Evolutionary conservation across 1,284 basidiomycete genomes (phyloP), one percentile per base, ranked within the genome.

Genomic region (Meripilus lineatus): DNA sequence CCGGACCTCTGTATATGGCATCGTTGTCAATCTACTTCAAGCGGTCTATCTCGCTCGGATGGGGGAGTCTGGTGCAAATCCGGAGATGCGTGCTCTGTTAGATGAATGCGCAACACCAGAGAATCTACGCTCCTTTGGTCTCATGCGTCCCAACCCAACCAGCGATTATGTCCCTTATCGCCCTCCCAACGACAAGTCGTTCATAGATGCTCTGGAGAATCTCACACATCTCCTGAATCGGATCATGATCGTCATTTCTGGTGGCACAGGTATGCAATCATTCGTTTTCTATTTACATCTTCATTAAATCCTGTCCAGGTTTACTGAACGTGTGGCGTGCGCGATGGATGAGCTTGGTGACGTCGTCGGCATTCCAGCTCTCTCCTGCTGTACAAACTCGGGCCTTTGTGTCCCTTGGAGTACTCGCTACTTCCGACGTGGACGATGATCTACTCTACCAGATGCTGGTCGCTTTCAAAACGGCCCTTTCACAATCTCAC

Each of bases 331-430:
- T 89, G 13, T 97, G 94, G 93, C 79, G 89, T 46, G 90, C 93
- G 21, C 75, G 93, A 32, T 93, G 93, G 89, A 92, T 93, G 81
- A 85, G 91, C 44, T 66, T 97, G 43, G 81, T 93, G n/a, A 89
- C 90, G 0, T 84, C 91, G 2, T 92, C 87, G 0, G 92, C 93
- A 17, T 96, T 97, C 72, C 93, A 96, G 62, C 79, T 90, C 46
- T 93, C 91, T 11, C 89, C 92, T 0, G 84, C 89, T 15, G 81
- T 94, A 21, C 93, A 96, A 62, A 84, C 89, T 35, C 83, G 92
- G 15, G 89, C 92, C 0, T 95, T 96, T 61, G 80, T 90, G 23
- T 81, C 89, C 2, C 77, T 97, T 11, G 90, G 91, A 3, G 76
- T 81, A 32, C 71, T 97, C 17, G 84, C 89, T 10, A 80, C 77